Base-by-base conservation (phyloP, 2,329 filamentous ascomycete species). In the Colletotrichum higginsianum region DNA sequence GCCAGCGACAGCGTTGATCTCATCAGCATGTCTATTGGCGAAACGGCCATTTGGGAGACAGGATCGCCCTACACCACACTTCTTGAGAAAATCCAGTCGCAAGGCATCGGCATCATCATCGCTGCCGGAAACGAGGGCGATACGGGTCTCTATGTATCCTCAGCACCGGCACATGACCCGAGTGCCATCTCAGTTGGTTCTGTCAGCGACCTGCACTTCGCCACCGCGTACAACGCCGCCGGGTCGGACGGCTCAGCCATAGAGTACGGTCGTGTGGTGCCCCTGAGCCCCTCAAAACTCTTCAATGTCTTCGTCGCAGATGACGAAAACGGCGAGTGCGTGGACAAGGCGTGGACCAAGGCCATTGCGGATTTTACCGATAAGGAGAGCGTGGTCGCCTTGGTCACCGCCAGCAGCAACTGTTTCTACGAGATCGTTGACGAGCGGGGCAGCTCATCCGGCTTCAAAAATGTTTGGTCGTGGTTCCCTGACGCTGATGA, bases 11-110 rank as follows among this genome's bases (percentile, higher is more conserved):
- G 63, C 2, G 67, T 71, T 47, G 63, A 71, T 18, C 49, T 71
- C 30, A 71, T 71, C 38, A 67, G 56, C 44, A 67, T 71, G 67
- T 71, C 67, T 4, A 67, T 71, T 26, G 67, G 67, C 12, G 63
- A 57, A 18, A 71, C 67, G 0, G 40, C 63, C 26, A 42, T 66
- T 15, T 71, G 67, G 67, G 67, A 71, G 16, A 30, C 40, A 5
- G 67, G 67, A 6, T 67, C 63, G 15, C 67, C 63, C 13, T 71
- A 67, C n/a, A 26, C 23, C 16, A 57, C 67, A 18, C 18, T 71
- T 38, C 46, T 67, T 26, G 64, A 63, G 6, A 67, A 66, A 42
- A 71, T 71, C 30, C 62, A 71, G 23, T 56, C 67, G 3, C 67
- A 67, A 21, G 67, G 67, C 13, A 71, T 71, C n/a, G 67, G 56